Conservation (phyloP, 2,329 filamentous ascomycete species). For the Pyrenochaeta sp. region DNA sequence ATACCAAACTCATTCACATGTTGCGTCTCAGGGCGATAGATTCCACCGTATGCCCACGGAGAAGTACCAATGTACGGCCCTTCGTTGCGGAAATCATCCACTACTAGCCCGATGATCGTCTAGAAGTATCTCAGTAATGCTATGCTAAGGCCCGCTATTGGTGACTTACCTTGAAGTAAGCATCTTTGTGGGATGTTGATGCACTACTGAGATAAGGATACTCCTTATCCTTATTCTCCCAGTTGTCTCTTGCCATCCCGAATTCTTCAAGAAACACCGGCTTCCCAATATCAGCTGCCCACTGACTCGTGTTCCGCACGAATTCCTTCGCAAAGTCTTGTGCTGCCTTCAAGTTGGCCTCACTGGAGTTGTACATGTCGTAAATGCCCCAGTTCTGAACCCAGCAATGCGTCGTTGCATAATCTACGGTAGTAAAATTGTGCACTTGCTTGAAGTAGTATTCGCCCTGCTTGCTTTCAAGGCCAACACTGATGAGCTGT, state of each 20-base stretch:
- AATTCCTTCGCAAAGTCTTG: conserved; percentile 48
- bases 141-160: not conserved
- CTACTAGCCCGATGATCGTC: conserved; percentile 48
- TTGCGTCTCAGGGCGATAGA: conserved; percentile 52
- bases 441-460: conserved; percentile 51
- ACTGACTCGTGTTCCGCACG: conserved; percentile 44
- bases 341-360: conserved; percentile 41
- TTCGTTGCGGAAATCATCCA: conserved; percentile 44
- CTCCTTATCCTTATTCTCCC: conserved; percentile 48
- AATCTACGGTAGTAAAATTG: conserved; percentile 48
- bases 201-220: conserved; percentile 50
- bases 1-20: conserved; percentile 49
- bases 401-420: conserved; percentile 52
- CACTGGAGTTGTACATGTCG: conserved; percentile 48
- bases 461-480: conserved; percentile 52
- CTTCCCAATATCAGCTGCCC: conserved; percentile 49
- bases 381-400: conserved; percentile 53
- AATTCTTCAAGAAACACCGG: conserved; percentile 52
- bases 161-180: conserved; percentile 44
- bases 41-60: conserved; percentile 53
- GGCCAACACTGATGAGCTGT: conserved; percentile 50
- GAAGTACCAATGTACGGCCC: conserved; percentile 50
- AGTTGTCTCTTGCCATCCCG: conserved; percentile 53
- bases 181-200: conserved; percentile 48
- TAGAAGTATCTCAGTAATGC: conserved; percentile 8